These are phyloP conservation scores for Tylopilus balloui DNA, from an alignment of 768 basidiomycete genomes.

Conservation along the genomic window DNA sequence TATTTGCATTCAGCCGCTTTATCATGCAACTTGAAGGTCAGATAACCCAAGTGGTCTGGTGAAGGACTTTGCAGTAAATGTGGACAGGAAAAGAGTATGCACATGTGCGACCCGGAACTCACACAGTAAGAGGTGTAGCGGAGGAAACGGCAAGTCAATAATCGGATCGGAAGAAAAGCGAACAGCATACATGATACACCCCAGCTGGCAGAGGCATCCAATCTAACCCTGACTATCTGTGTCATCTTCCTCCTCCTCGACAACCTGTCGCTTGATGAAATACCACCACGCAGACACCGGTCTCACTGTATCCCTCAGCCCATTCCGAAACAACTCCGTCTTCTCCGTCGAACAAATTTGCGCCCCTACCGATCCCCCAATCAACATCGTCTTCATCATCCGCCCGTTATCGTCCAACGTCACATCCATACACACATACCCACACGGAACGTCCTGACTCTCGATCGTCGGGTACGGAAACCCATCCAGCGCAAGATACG, in stretches of 20 bases:
- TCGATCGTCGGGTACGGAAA: constrained; percentile 30
- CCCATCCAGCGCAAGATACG: constrained; percentile 25
- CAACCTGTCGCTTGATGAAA: constrained; percentile 12
- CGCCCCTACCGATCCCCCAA: constrained; percentile 29
- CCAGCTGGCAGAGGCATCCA: too few species aligned
- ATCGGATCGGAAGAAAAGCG: too few species aligned
- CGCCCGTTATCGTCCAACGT: constrained; percentile 26
- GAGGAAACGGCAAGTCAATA: too few species aligned
- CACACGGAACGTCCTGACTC: constrained; percentile 27
- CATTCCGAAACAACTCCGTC: constrained; percentile 27
- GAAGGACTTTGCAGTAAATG: too few species aligned
- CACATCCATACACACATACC: constrained; percentile 29
- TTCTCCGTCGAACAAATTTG: constrained; percentile 31
- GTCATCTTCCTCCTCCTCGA: neutral
- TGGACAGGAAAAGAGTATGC: too few species aligned
- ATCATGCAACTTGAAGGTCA: too few species aligned
- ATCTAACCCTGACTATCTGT: neutral
- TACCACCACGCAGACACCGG: constrained; percentile 34
- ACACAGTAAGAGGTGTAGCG: too few species aligned
- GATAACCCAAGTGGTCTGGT: too few species aligned
- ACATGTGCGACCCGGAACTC: too few species aligned
- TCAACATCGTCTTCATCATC: constrained; percentile 23
- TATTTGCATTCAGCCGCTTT: too few species aligned
- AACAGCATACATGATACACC: too few species aligned
- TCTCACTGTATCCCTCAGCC: constrained; percentile 30